Evolutionary conservation across 192 early-diverging fungal species (phyloP), one percentile per base, ranked within the genome.

Genomic region (Backusella tuberculispora): DNA sequence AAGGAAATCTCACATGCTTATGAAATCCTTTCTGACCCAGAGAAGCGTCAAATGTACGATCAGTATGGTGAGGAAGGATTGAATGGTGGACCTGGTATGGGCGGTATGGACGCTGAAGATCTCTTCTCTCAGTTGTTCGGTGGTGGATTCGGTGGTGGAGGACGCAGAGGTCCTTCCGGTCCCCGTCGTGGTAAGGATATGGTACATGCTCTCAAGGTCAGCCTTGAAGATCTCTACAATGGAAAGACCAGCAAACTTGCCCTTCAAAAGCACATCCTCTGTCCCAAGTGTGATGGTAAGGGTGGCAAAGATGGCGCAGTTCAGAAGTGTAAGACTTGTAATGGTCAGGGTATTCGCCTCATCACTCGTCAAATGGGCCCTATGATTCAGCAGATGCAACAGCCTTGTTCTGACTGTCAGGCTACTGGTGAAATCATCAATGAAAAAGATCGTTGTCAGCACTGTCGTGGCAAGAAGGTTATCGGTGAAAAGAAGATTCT

Each of bases 311-410:
- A 95, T 70, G 97, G 92, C 14, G 92, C 96, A 17, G 94, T 95
- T 67, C 90, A 91, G 85, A 83, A 87, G 34, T 99, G 98, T 83
- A 63, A 67, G 37, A 88, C 84, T 26, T 99, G 98, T 88, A 77
- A 91, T 47, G 98, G 98, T 44, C 90, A 92, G 65, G 98, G 98
- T 86, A 85, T 97, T 72, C 93, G 92, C 84, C 86, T 97, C 34
- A 90, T 92, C 70, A 87, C 97, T 74, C 87, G 97, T 63, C 96
- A 98, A 83, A 93, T 99, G 86, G 98, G 98, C 34, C 98, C 98
- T n/a, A 99, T 99, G 97, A 92, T 99, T 66, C 98, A 99, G 88
- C 98, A 99, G 86, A 95, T 99, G 85, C 98, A 99, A 83, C 95
- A 97, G 83, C 90, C 95, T 42, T 99, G 98, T 86, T 84, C 85